Percentiles rank a stretch among this genome's conserved stretches.
These are phyloP conservation scores for Emergomyces pasteurianus DNA, from an alignment of 2,329 filamentous ascomycete genomes.

Conservation along the genomic window DNA sequence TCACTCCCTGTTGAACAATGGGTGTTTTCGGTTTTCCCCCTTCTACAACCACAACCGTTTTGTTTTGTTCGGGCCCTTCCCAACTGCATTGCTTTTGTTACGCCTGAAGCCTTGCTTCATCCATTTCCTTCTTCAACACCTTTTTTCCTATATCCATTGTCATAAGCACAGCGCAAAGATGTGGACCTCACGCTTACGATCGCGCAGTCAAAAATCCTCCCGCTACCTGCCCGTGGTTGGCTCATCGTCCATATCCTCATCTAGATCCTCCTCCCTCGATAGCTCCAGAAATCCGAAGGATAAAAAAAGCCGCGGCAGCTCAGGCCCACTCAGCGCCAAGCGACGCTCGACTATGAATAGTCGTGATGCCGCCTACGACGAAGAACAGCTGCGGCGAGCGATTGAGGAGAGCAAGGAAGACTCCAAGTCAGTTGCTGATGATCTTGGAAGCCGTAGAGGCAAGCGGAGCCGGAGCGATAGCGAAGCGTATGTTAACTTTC, in stretches of 20 bases:
- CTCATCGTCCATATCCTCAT: constrained; percentile 33
- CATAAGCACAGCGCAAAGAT: constrained; percentile 4
- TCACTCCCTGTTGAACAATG: not conserved
- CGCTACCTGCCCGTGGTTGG: constrained; percentile 50
- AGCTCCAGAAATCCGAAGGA: constrained; percentile 29
- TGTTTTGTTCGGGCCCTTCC: not conserved
- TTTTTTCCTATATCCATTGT: not conserved
- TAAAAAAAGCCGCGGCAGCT: constrained; percentile 37
- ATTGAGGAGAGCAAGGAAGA: constrained; percentile 94
- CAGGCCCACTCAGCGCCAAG: constrained; percentile 54
- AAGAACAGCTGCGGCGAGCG: constrained; percentile 74
- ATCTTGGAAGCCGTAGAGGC: constrained; percentile 48
- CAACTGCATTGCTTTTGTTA: not conserved
- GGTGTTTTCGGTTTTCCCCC: not conserved
- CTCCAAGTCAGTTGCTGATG: constrained; percentile 43
- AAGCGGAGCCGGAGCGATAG: constrained; percentile 85
- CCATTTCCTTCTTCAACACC: not conserved
- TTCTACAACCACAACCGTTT: too few relatives aligned
- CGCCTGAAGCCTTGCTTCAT: not conserved
- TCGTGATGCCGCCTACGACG: constrained; percentile 85
- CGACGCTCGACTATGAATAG: constrained; percentile 96
- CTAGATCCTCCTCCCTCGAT: constrained; percentile 32
- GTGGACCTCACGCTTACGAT: constrained; percentile 20
- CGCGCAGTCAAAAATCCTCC: constrained; percentile 47
- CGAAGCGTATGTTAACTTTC: constrained; percentile 62